Evolutionary conservation across 1,284 basidiomycete species (phyloP), one percentile per base, ranked within the genome.

Genomic region (Farysia itapuensis): DNA sequence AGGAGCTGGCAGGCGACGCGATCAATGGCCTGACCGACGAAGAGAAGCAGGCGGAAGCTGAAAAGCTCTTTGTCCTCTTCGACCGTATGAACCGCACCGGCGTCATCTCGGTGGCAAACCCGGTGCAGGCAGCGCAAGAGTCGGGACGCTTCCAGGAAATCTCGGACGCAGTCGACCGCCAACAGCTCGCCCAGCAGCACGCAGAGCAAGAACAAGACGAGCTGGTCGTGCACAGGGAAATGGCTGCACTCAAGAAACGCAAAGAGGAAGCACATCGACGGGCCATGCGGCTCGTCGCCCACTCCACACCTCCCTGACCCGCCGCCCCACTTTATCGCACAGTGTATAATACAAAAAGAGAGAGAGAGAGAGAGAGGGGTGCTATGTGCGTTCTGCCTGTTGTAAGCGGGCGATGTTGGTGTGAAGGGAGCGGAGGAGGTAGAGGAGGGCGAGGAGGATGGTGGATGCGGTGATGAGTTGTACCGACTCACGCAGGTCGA

Each of bases 31-130:
- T 72, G 69, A 69, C 53, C 0, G 52, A 66, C 5, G 61, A 54
- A 34, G 65, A 72, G 24, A 71, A 71, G 25, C 66, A 72, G 21
- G 44, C 42, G 0, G 70, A 72, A 29, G 70, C 70, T 1, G 70
- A 72, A 33, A 38, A 36, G 22, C 49, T 72, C 11, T 69, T 70
- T 29, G 46, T 49, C 8, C 56, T 72, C n/a, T 72, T 72, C 23
- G 70, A 72, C 19, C 44, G 68, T 2, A 19, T 72, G 35, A 64
- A 72, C 37, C 32, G 33, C 28, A 71, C 66, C 0, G 68, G 68
- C 5, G 61, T 72, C 5, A 36, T 72, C 23, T 57, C 60, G 37
- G 67, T 58, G 3, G 18, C 41, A 13, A 52, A 70, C 43, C 70
- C 70, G 11, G 37, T 68, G 35, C 35, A 43, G n/a, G 40, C 43